Evolutionary conservation across 2,329 filamentous ascomycete genomes (phyloP).

Genomic region (Pseudogymnoascus sp.): DNA sequence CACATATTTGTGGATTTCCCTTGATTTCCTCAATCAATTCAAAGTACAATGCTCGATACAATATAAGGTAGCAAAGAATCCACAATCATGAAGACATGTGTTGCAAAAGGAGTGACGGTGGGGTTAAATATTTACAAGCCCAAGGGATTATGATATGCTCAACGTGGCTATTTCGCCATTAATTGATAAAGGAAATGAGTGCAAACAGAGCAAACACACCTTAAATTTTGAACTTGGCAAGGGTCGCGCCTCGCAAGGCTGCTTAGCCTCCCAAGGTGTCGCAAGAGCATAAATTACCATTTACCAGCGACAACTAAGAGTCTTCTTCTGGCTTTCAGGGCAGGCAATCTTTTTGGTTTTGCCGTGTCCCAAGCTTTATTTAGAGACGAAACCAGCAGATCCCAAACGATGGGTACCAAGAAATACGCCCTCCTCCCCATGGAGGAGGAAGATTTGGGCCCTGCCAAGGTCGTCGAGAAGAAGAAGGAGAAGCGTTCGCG

Average conservation of each 20-base stretch:
- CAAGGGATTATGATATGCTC: conserved; percentile 7
- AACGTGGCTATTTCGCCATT: conserved; percentile 12
- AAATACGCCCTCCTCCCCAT: conserved; percentile 62
- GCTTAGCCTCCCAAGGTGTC: conserved; percentile 5
- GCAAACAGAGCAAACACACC: conserved; percentile 13
- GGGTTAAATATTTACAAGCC: conserved; percentile 3
- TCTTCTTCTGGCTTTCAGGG: neutral
- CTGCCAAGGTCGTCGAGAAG: conserved; percentile 44
- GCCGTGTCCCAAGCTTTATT: neutral
- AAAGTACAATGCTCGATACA: conserved; percentile 6
- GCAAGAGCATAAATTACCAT: neutral
- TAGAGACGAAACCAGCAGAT: neutral
- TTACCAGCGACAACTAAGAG: neutral
- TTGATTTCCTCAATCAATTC: neutral
- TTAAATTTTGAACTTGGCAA: conserved; percentile 9
- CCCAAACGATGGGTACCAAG: conserved; percentile 43
- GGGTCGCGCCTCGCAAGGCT: conserved; percentile 5
- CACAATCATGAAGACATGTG: conserved; percentile 8
- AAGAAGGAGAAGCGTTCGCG: conserved; percentile 33
- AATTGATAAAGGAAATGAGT: conserved; percentile 6
- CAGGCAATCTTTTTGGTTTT: neutral
- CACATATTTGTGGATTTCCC: conserved; percentile 35
- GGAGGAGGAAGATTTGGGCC: conserved; percentile 56
- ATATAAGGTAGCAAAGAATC: conserved; percentile 10
- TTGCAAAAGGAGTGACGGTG: conserved; percentile 12